A percentile compares a stretch with the other conserved stretches of the same genome.
Conservation (phyloP, 495 filamentous ascomycete genomes). For the Trypethelium eluteriae region DNA sequence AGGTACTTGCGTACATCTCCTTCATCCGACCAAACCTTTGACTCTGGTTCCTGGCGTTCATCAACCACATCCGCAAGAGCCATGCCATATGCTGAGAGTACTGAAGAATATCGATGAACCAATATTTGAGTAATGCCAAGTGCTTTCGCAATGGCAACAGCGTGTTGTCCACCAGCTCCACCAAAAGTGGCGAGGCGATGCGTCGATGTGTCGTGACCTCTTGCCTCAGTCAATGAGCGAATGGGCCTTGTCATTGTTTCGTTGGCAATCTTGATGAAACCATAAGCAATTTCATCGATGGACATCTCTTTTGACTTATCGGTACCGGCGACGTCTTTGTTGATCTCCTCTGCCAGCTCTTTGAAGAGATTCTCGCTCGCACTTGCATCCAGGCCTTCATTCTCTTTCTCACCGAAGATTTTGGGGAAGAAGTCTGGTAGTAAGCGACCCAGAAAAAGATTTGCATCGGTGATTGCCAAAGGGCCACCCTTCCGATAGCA, state of each 20-base stretch:
- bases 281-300: constrained; percentile 81
- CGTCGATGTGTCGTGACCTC: constrained; percentile 83
- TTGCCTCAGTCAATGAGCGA: constrained; percentile 82
- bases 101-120: constrained; percentile 86
- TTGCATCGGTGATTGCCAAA: constrained; percentile 88
- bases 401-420: constrained; percentile 88
- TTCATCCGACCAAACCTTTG: constrained; percentile 62
- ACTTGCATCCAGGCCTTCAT: constrained; percentile 73
- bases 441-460: constrained; percentile 78
- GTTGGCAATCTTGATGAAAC: constrained; percentile 88
- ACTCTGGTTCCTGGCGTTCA: constrained; percentile 84
- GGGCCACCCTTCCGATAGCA: constrained; percentile 95
- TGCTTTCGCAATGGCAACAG: constrained; percentile 86
- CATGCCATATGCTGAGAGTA: constrained; percentile 96
- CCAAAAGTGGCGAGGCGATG: constrained; percentile 89
- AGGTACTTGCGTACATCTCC: constrained; percentile 36
- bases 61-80: constrained; percentile 91
- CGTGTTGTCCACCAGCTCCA: constrained; percentile 92
- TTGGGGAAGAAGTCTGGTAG: constrained; percentile 94
- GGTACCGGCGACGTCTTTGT: constrained; percentile 46
- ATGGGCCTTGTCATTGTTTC: constrained; percentile 95
- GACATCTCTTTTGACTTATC: constrained; percentile 63
- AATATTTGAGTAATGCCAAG: constrained; percentile 82
- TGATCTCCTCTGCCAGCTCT: constrained; percentile 71
- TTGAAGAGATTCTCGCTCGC: constrained; percentile 70